Base-by-base conservation (phyloP, 2,329 filamentous ascomycete species). In the Calonectria ilicicola region DNA sequence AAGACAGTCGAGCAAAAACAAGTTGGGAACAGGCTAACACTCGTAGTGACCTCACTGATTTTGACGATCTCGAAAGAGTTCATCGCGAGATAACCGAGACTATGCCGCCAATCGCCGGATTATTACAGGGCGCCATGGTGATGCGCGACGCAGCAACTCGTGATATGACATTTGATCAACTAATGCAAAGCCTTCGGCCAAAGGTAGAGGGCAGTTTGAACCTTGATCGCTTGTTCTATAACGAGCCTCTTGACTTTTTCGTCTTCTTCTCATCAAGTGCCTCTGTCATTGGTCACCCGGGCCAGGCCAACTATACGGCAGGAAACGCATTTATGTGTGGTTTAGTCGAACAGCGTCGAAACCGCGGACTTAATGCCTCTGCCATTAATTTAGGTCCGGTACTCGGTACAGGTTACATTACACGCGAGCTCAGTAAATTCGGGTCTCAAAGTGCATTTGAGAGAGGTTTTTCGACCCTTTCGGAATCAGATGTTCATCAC, bases 41-140 rank as follows among this genome's bases (percentile, higher is more conserved):
- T 7, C 12, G 14, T 19, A 63, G 58, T 46, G 63, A 65, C 29
- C 29, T 65, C 4, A 29, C 38, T 4, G 46, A 53, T 6, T 40
- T 51, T 17, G 29, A 38, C 2, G 44, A 47, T 14, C 46, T 65
- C 2, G 14, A 65, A 29, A 27, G 29, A n/a, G 29, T 26, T 6
- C 35, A 65, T 47, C 15, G n/a, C 7, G 46, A 51, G 23, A 65
- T 65, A 12, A 60, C 23, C 12, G n/a, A 32, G 26, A 76, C 75
- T 3, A 78, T 81, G 75, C 82, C 83, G 0, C 80, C 81, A 0
- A 82, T 88, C 26, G 82, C 74, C 0, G 87, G 87, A n/a, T 83
- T 87, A 1, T 80, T 80, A 1, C 81, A 87, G 46, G 86, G 82
- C 8, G 85, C 87, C 14, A 84, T 87, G 84, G 82, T 88, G 1